phyloP scores from a whole-genome alignment of 176 grass and related monocot species.

The Carex kokanica region DNA sequence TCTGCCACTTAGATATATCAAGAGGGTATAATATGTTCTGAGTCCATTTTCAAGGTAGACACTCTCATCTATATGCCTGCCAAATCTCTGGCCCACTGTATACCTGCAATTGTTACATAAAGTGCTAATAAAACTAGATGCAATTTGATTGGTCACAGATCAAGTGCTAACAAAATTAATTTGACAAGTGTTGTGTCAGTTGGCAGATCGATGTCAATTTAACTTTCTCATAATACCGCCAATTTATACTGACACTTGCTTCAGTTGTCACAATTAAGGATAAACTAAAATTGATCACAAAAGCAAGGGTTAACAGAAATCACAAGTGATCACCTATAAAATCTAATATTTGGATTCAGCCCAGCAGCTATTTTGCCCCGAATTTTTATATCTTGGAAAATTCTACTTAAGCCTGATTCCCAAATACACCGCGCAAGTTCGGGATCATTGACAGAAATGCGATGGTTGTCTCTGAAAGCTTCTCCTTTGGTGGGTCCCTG shows the following conservation, averaged over 20 bases:
- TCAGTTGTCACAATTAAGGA: background rate
- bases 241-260: background rate
- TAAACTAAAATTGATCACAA: background rate
- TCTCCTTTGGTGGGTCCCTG: slow-evolving; percentile 74
- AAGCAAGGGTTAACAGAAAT: background rate
- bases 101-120: slow-evolving; percentile 45
- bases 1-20: slow-evolving; percentile 75
- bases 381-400: slow-evolving; percentile 62
- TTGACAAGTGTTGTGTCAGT: background rate
- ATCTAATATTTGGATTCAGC: slow-evolving; percentile 88
- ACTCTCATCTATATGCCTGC: slow-evolving; percentile 83
- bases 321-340: slow-evolving; percentile 58
- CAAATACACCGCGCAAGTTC: slow-evolving; percentile 71
- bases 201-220: too few relatives aligned
- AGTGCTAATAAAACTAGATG: background rate
- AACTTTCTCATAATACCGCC: background rate
- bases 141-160: background rate
- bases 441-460: slow-evolving; percentile 71
- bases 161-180: background rate
- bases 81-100: slow-evolving; percentile 80
- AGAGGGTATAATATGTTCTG: slow-evolving; percentile 65
- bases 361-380: slow-evolving; percentile 54
- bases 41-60: slow-evolving; percentile 55
- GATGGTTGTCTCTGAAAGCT: slow-evolving; percentile 87
- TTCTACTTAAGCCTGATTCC: slow-evolving; percentile 73